Evolutionary conservation across 768 basidiomycete genomes (phyloP), one percentile per base, ranked within the genome.

Genomic region (Boletus edulis): DNA sequence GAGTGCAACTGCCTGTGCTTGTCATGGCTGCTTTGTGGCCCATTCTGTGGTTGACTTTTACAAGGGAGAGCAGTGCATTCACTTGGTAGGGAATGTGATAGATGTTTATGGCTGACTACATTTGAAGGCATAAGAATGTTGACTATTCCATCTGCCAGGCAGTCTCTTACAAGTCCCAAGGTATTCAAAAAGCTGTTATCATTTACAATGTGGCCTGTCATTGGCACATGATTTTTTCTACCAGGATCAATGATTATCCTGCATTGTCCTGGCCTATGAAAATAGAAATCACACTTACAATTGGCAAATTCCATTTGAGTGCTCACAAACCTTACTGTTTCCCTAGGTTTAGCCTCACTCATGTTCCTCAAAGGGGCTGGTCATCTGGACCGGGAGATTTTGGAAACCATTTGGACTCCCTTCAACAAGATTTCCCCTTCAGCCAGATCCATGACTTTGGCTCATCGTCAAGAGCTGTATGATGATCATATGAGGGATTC

Each of bases 191-290:
- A 1, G 51, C 32, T 0, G 1, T 63, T 0, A 39, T 70, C 9
- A 65, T 70, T 0, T 73, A 74, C 53, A 68, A 72, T 58, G 62
- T 72, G 9, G 55, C 57, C 4, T 74, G 70, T 31, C 59, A 69
- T 34, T 73, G 65, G 55, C 41, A n/a, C 0, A 37, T 59, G 1
- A 55, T 66, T 32, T 62, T 71, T 29, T 0, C 2, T 27, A 27
- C 24, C 3, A 27, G 24, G 24, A 27, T 27, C 24, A 27, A 27
- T 27, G 44, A n/a, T n/a, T 17, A 1, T 13, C n/a, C 17, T 5
- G 9, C 38, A 10, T 24, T 51, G 13, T 51, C 6, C 32, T 20
- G 5, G 18, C 27, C 40, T 2, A 8, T 4, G 2, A 15, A 29
- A 0, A 3, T 68, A 5, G 27, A 52, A 0, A 38, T 72, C 1